These are phyloP conservation scores for Hypoxylon sp. DNA, from an alignment of 2,329 filamentous ascomycete genomes.

Conservation along the genomic window DNA sequence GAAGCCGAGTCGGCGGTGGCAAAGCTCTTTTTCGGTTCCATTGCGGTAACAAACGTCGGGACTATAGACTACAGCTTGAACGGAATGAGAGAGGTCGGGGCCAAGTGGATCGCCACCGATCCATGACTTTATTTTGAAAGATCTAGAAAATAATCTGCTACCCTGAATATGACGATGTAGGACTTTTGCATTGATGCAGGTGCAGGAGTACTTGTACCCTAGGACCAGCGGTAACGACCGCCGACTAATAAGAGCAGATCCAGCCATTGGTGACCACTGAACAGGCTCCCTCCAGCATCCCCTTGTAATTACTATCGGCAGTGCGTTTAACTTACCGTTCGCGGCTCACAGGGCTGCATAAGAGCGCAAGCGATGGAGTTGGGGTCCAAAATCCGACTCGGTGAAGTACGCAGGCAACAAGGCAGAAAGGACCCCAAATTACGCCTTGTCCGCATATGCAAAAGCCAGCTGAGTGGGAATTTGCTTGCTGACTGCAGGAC, in stretches of 20 bases:
- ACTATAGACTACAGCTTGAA: constrained; percentile 46
- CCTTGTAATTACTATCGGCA: constrained; percentile 51
- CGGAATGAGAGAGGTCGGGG: constrained; percentile 48
- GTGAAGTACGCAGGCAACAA: constrained; percentile 57
- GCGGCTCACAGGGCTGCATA: constrained; percentile 53
- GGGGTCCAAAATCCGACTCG: constrained; percentile 55
- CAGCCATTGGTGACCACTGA: constrained; percentile 52
- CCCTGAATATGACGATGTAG: constrained; percentile 53
- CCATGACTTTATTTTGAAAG: constrained; percentile 54
- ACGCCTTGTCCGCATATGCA: constrained; percentile 52
- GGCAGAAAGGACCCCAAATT: constrained; percentile 55
- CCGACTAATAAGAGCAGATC: constrained; percentile 46
- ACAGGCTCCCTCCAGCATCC: constrained; percentile 51
- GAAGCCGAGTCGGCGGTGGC: constrained; percentile 46
- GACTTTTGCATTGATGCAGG: constrained; percentile 52
- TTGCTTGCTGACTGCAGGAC: constrained; percentile 55
- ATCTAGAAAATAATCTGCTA: constrained; percentile 44
- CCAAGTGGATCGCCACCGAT: constrained; percentile 52
- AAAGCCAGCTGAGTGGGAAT: constrained; percentile 53
- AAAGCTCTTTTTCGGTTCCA: constrained; percentile 50
- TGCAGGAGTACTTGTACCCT: constrained; percentile 52
- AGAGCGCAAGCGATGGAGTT: constrained; percentile 52
- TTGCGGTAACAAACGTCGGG: constrained; percentile 41
- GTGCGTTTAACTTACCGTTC: constrained; percentile 52
- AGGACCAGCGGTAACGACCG: constrained; percentile 53